Conservation (phyloP, 2,329 filamentous ascomycete species). For the Aspergillus calidoustus region DNA sequence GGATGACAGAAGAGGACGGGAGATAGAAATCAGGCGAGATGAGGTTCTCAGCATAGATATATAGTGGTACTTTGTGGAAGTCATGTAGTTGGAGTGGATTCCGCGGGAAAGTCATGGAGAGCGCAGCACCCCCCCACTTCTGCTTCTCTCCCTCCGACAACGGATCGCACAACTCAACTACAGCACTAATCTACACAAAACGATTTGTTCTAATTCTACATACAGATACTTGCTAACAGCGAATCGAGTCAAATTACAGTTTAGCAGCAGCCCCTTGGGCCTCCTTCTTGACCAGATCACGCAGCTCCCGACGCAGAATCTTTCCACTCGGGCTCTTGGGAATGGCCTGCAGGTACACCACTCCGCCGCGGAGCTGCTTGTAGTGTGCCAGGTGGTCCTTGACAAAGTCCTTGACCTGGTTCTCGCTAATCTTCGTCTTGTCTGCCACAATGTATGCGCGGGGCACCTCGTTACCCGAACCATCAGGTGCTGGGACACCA, state of each 20-base stretch:
- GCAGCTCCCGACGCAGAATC: conserved; percentile 46
- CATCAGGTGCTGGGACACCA: conserved; percentile 36
- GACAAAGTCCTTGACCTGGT: conserved; percentile 46
- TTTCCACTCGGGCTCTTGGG: conserved; percentile 40
- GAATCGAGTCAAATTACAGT: conserved; percentile 6
- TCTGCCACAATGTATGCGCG: conserved; percentile 47
- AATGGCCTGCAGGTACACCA: conserved; percentile 42
- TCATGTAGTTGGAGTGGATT: conserved; percentile 12
- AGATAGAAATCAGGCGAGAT: conserved; percentile 29
- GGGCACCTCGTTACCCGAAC: conserved; percentile 34
- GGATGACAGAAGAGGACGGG: conserved; percentile 15
- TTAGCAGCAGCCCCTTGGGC: conserved; percentile 19
- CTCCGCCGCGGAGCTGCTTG: conserved; percentile 51
- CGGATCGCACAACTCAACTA: background rate
- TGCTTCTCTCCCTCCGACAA: background rate
- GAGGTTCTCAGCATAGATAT: conserved; percentile 31
- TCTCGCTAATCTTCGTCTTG: conserved; percentile 36
- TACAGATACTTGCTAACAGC: background rate
- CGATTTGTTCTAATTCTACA: background rate
- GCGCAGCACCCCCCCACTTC: conserved; percentile 4
- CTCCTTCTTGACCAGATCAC: conserved; percentile 50
- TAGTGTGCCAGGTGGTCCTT: conserved; percentile 46
- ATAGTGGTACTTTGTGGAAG: conserved; percentile 10
- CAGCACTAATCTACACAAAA: background rate
- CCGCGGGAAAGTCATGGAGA: conserved; percentile 27